phyloP scores from a whole-genome alignment of 108 stramenopile genomes.

The Discostella pseudostelligera region DNA sequence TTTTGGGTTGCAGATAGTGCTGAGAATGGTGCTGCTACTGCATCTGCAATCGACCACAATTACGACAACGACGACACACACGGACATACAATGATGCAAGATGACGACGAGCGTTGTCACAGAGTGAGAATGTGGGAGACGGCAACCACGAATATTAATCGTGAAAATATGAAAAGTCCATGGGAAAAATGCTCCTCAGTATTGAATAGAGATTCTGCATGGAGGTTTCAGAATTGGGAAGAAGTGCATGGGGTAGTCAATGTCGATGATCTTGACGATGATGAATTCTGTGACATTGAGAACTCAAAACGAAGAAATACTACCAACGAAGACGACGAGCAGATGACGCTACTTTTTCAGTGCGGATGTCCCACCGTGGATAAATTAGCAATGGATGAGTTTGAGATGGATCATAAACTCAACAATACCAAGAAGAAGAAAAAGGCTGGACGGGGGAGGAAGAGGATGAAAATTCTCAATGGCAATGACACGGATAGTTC shows the following conservation, averaged over 20 bases:
- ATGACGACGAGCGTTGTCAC: background rate
- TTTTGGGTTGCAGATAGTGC: conserved; percentile 9
- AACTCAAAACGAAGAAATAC: background rate
- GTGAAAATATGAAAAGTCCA: conserved; percentile 31
- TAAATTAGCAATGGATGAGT: conserved; percentile 27
- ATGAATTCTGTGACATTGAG: background rate
- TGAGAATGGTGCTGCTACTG: background rate
- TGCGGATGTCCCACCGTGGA: conserved; percentile 41
- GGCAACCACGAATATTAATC: background rate
- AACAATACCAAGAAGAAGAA: conserved; percentile 35
- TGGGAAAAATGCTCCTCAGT: conserved; percentile 54
- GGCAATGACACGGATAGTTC: background rate
- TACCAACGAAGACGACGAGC: background rate
- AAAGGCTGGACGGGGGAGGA: conserved; percentile 10
- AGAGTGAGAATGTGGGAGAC: background rate
- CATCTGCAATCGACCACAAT: too few species aligned
- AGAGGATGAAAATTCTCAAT: background rate
- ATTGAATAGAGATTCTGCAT: background rate
- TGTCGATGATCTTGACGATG: conserved; percentile 21
- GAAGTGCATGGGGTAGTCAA: conserved; percentile 7
- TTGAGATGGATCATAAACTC: conserved; percentile 14
- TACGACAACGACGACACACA: background rate
- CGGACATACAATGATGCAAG: background rate
- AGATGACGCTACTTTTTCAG: conserved; percentile 1
- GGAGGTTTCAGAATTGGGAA: background rate